These are phyloP conservation scores for Penicillium expansum DNA, from an alignment of 2,329 filamentous ascomycete species.

Conservation along the genomic window DNA sequence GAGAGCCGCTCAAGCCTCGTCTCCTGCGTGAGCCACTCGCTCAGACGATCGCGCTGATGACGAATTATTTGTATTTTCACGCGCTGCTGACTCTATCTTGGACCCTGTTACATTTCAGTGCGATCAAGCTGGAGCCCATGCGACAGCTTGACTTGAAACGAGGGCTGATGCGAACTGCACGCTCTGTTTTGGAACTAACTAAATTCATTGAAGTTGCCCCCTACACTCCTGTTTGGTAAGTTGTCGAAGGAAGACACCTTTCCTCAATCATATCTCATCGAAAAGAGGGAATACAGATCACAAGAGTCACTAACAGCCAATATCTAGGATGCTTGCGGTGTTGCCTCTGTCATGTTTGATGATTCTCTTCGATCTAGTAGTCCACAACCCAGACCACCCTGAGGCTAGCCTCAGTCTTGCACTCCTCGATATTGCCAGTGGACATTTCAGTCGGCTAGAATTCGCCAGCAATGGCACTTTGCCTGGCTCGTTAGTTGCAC, in stretches of 20 bases:
- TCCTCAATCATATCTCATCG: no score
- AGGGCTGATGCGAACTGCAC: slow-evolving; percentile 1
- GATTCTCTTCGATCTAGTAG: not conserved
- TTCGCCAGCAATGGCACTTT: not conserved
- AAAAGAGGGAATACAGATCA: no score
- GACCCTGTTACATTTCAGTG: not conserved
- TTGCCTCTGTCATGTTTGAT: not conserved
- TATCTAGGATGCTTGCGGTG: not conserved
- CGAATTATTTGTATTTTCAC: not conserved
- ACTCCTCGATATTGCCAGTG: not conserved
- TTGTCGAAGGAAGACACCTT: no score
- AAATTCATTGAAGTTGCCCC: not conserved
- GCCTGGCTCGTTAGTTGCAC: not conserved
- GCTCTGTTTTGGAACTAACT: slow-evolving; percentile 1
- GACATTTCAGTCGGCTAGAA: not conserved
- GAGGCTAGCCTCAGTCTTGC: not conserved
- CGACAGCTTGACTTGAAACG: slow-evolving; percentile 5
- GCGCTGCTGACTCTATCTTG: not conserved
- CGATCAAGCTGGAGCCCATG: not conserved
- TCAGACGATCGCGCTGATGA: not conserved
- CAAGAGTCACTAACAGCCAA: not conserved
- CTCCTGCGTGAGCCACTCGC: not conserved
- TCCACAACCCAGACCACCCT: not conserved
- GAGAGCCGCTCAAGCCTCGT: not conserved
- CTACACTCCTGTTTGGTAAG: not conserved